Evolutionary conservation across 2,329 filamentous ascomycete genomes (phyloP), one percentile per base, ranked within the genome.

Genomic region (Cladophialophora chaetospira): DNA sequence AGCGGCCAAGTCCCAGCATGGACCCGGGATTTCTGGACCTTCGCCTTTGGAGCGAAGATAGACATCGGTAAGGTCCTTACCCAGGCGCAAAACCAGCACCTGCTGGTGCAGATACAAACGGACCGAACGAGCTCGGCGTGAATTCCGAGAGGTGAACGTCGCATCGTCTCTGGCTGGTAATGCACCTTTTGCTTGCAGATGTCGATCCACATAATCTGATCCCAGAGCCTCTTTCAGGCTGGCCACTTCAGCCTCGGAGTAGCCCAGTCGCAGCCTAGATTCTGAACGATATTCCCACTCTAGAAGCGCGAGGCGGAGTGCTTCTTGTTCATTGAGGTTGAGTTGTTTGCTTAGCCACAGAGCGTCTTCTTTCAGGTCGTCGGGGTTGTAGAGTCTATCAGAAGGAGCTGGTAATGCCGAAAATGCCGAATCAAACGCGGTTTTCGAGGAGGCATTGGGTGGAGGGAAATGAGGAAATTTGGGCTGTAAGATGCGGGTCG

Each of bases 281-380:
- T 84, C 79, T n/a, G 91, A 78, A 31, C 91, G 84, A 62, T 82
- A 83, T 73, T 97, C 93, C 79, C 88, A 89, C 79, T 97, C 94
- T 43, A 94, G 75, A 5, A 95, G 77, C 2, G 87, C 87, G 40
- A 96, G 79, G 58, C 94, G 84, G 67, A 99, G 78, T 23, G 93
- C 91, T 10, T 87, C 84, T 40, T 94, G 78, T 71, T 97, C 86
- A 71, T 94, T 91, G 63, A 97, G 84, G 42, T 83, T 80, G 48
- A 86, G 84, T 68, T 87, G 84, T 66, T 88, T 84, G 72, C 90
- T 92, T 61, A 99, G 77, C 91, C 92, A 97, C 64, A 88, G 71
- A 29, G 91, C 83, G 76, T 97, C 92, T 44, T 84, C 83, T 75
- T 96, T 96, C 70, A 97, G 84, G 68, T 88, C 78, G 35, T 88